phyloP scores from a whole-genome alignment of 768 basidiomycete species.

The Gloeophyllum trabeum region DNA sequence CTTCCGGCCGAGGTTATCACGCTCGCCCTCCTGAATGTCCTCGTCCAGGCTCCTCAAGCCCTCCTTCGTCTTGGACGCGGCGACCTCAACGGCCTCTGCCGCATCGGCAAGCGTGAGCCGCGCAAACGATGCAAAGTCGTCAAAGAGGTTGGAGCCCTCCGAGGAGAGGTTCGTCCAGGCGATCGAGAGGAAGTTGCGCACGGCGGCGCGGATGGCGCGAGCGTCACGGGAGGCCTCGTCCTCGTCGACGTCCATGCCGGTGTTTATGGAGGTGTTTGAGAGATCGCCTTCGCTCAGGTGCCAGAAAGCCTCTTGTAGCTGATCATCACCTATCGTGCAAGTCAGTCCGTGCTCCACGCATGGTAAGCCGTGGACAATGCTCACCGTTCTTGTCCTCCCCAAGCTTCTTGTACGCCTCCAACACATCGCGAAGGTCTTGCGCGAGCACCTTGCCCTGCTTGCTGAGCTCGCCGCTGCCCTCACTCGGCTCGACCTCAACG shows the following conservation, averaged over 20 bases:
- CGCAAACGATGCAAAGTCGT: conserved; percentile 54
- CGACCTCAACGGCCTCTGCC: conserved; percentile 43
- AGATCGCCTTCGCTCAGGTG: conserved; percentile 49
- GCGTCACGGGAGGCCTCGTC: conserved; percentile 40
- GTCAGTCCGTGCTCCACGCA: conserved; percentile 1
- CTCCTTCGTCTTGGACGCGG: conserved; percentile 40
- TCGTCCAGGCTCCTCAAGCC: conserved; percentile 41
- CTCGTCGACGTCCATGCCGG: conserved; percentile 19
- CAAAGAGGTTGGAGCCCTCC: conserved; percentile 41
- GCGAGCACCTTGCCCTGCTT: conserved; percentile 43
- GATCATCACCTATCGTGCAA: conserved; percentile 37
- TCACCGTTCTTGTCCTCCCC: conserved; percentile 47
- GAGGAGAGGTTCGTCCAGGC: conserved; percentile 41
- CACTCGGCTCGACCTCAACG: conserved; percentile 29
- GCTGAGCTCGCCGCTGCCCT: conserved; percentile 31
- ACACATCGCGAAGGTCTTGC: conserved; percentile 33
- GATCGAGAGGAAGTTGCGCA: conserved; percentile 39
- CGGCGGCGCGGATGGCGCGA: conserved; percentile 32
- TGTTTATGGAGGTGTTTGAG: conserved; percentile 22
- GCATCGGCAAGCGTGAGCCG: conserved; percentile 58
- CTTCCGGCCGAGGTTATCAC: conserved; percentile 45
- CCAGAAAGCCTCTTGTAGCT: conserved; percentile 57
- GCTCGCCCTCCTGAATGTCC: conserved; percentile 48
- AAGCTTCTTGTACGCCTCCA: conserved; percentile 48
- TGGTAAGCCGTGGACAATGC: not conserved